These are phyloP conservation scores for Elaeis guineensis DNA, from an alignment of 176 grass and related monocot species.

Conservation along the genomic window DNA sequence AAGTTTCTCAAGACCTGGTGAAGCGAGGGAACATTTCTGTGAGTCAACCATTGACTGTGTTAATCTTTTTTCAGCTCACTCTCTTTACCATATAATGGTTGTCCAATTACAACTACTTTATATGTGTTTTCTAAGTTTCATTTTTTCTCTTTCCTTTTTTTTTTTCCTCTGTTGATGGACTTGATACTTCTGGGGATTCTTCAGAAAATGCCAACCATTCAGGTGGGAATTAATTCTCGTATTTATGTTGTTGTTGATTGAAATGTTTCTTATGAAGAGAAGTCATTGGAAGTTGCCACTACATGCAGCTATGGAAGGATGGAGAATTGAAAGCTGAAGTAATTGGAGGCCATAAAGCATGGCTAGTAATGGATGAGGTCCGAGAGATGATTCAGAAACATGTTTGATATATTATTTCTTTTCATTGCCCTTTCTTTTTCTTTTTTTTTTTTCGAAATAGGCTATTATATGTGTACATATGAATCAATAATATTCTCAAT, in stretches of 20 bases:
- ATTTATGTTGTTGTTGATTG: background rate
- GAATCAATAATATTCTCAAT: too few relatives aligned
- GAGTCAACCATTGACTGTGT: conserved; percentile 13
- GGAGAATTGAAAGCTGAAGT: conserved; percentile 76
- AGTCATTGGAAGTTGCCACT: background rate
- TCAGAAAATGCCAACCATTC: conserved; percentile 99
- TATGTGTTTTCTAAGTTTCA: conserved; percentile 10
- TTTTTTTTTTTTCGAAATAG: too few relatives aligned
- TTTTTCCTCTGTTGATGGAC: background rate
- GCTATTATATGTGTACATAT: too few relatives aligned
- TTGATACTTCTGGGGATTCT: background rate
- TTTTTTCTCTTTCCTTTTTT: background rate
- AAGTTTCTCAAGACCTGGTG: conserved; percentile 67
- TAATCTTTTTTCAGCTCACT: background rate
- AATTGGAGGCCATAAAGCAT: conserved; percentile 89
- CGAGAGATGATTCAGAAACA: conserved; percentile 90
- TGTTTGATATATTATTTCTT: conserved; percentile 28
- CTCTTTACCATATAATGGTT: background rate
- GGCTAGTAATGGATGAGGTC: conserved; percentile 95
- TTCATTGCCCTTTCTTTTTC: too few relatives aligned
- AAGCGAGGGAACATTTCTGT: conserved; percentile 90
- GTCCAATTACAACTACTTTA: background rate
- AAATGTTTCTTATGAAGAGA: background rate
- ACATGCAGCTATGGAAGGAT: conserved; percentile 87
- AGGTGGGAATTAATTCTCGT: conserved; percentile 34